Conservation (phyloP, 768 basidiomycete species). For the Collybiopsis luxurians region DNA sequence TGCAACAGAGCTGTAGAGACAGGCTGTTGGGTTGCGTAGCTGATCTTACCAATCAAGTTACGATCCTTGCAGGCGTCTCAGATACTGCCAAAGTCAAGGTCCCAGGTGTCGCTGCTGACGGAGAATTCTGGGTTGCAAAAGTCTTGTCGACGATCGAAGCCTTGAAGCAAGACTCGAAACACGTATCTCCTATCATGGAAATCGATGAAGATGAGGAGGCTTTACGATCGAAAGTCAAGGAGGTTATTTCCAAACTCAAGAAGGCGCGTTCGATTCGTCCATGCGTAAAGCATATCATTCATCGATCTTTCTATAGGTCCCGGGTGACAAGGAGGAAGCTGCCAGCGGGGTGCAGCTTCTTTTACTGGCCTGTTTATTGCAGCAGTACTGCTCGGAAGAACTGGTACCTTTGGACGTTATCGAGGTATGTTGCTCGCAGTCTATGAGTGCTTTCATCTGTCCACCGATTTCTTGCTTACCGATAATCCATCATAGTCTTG, state of each 20-base stretch:
- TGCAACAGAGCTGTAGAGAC: slow-evolving; percentile 63
- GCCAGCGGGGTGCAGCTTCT: slow-evolving; percentile 72
- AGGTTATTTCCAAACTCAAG: slow-evolving; percentile 38
- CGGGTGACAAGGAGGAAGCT: slow-evolving; percentile 44
- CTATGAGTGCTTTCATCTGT: background rate
- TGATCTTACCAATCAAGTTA: slow-evolving; percentile 61
- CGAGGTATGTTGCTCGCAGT: slow-evolving; percentile 45
- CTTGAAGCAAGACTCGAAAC: slow-evolving; percentile 69
- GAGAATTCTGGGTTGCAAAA: slow-evolving; percentile 77
- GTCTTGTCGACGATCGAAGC: slow-evolving; percentile 52
- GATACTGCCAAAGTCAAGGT: slow-evolving; percentile 53
- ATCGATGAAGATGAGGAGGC: slow-evolving; percentile 52
- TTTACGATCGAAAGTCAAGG: slow-evolving; percentile 44
- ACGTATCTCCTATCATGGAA: slow-evolving; percentile 51
- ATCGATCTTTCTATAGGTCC: slow-evolving; percentile 25
- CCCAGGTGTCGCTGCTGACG: slow-evolving; percentile 64
- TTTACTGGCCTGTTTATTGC: slow-evolving; percentile 65
- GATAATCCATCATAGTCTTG: slow-evolving; percentile 43
- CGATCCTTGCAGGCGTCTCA: slow-evolving; percentile 42
- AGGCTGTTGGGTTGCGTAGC: slow-evolving; percentile 73
- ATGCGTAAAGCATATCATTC: background rate
- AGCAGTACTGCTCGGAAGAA: slow-evolving; percentile 65
- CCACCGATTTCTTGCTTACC: background rate
- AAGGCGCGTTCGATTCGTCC: slow-evolving; percentile 30
- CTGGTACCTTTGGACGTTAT: slow-evolving; percentile 53